These are phyloP conservation scores for Clonostachys chloroleuca DNA, from an alignment of 2,329 filamentous ascomycete species.

Conservation along the genomic window DNA sequence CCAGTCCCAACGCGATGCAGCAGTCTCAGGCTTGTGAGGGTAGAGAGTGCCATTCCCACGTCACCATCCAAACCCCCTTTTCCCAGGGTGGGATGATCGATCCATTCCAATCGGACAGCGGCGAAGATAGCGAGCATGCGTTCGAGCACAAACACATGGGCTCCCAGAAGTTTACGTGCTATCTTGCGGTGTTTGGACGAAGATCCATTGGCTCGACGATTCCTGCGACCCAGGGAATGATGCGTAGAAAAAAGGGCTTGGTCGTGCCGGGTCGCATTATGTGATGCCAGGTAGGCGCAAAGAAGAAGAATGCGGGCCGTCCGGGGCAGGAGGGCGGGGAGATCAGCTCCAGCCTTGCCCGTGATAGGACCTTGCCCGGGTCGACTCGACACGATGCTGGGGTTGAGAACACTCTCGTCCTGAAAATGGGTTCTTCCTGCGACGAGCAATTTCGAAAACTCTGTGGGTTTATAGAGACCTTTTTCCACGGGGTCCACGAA, in stretches of 20 bases:
- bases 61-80: constrained; percentile 43
- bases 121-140: constrained; percentile 74
- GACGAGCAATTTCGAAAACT: constrained; percentile 81
- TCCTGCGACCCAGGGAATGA: constrained; percentile 42
- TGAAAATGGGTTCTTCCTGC: constrained; percentile 66
- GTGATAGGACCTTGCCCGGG: constrained; percentile 1
- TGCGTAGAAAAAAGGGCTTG: constrained; percentile 71
- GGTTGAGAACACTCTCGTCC: constrained; percentile 65
- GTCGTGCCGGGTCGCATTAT: constrained; percentile 73
- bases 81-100: constrained; percentile 15
- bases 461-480: constrained; percentile 69
- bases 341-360: constrained; percentile 26
- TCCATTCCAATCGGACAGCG: constrained; percentile 57
- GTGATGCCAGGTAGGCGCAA: constrained; percentile 75
- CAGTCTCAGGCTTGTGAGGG: constrained; percentile 65
- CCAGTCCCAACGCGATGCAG: constrained; percentile 57
- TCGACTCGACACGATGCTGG: constrained; percentile 47
- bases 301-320: constrained; percentile 71
- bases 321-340: constrained; percentile 60
- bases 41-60: constrained; percentile 63
- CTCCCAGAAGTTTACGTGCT: constrained; percentile 70
- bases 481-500: constrained; percentile 76
- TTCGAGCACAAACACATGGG: constrained; percentile 73
- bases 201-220: constrained; percentile 34
- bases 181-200: constrained; percentile 58